Base-by-base conservation (phyloP, 352 stramenopile genomes). In the Hyphochytrium catenoides region DNA sequence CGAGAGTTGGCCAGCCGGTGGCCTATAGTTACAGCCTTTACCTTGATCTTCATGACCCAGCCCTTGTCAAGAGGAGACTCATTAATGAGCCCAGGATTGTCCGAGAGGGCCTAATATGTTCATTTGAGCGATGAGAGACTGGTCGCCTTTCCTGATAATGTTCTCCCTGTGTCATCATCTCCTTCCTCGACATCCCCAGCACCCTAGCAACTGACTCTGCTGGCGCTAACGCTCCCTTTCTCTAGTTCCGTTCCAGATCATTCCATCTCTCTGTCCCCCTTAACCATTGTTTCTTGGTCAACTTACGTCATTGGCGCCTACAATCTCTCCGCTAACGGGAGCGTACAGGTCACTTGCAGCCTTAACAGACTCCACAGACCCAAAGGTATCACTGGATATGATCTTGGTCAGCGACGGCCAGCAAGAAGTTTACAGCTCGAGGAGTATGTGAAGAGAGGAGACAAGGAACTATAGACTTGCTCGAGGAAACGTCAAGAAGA, bases 301-400 rank as follows among this genome's bases (percentile, higher is more conserved):
- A n/a, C 43, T 12, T 20, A 75, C 66, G 47, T 92, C 70, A 55
- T 98, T 98, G 4, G 94, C 50, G 36, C 88, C 87, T 21, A 85
- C 46, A 25, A 98, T 63, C 26, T 66, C 92, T 43, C 91, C 88
- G 28, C 56, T 55, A 15, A 91, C 76, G 25, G 89, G 88, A 26
- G 67, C 59, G 59, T 97, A 98, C 36, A 96, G 78, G 41, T 98
- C 91, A 19, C 71, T 94, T 17, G 91, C 89, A 31, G 89, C 89
- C 70, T 98, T 98, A 33, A 98, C 89, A 18, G 88, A 97, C 62
- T 98, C 91, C 3, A 98, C 89, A 27, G 76, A 83, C 42, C 83
- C 89, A 53, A 97, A 96, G 21, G 59, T 52, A 21, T 95, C 72
- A 27, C 73, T 91, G 34, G 14, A 39, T 16, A 34, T n/a, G n/a